Evolutionary conservation across 23 red algal species (phyloP).

Genomic region (Gracilaria domingensis): DNA sequence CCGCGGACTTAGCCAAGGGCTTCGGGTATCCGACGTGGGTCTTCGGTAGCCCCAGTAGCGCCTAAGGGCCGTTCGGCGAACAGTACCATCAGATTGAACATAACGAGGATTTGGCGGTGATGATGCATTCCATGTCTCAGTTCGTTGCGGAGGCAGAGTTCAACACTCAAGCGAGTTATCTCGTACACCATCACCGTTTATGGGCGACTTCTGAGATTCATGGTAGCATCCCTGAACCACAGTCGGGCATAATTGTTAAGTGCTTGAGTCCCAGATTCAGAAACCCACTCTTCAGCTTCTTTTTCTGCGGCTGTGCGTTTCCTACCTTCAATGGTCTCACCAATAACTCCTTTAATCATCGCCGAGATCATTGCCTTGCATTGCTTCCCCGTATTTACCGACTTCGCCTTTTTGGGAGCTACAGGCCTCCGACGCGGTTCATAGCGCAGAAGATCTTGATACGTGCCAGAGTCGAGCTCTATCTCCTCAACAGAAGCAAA

Average conservation of each 20-base stretch:
- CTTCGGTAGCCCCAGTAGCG: too few species aligned
- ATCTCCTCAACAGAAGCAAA: not conserved
- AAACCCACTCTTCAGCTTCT: conserved; percentile 50
- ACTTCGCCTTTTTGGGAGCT: not conserved
- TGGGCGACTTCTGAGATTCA: not conserved
- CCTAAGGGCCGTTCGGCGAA: too few species aligned
- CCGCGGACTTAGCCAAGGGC: too few species aligned
- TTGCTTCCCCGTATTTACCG: not conserved
- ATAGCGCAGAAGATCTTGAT: not conserved
- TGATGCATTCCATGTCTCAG: too few species aligned
- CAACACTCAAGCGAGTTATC: not conserved
- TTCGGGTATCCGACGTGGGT: too few species aligned
- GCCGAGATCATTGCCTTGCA: conserved; percentile 30
- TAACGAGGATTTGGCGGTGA: too few species aligned
- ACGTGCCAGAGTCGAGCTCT: conserved; percentile 11
- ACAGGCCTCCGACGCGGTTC: not conserved
- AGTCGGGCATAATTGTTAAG: conserved; percentile 37
- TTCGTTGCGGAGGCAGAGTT: too few species aligned
- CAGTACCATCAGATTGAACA: too few species aligned
- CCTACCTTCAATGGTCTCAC: conserved; percentile 32
- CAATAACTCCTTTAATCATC: conserved; percentile 61
- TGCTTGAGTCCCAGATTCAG: conserved; percentile 5
- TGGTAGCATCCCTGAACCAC: conserved; percentile 40
- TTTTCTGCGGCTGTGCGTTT: conserved; percentile 40
- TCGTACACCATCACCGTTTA: not conserved